A percentile compares a stretch with the other conserved stretches of the same genome.
Evolutionary conservation across 1,139 yeast species (phyloP).

Genomic region (Saccharomyces hybrid): DNA sequence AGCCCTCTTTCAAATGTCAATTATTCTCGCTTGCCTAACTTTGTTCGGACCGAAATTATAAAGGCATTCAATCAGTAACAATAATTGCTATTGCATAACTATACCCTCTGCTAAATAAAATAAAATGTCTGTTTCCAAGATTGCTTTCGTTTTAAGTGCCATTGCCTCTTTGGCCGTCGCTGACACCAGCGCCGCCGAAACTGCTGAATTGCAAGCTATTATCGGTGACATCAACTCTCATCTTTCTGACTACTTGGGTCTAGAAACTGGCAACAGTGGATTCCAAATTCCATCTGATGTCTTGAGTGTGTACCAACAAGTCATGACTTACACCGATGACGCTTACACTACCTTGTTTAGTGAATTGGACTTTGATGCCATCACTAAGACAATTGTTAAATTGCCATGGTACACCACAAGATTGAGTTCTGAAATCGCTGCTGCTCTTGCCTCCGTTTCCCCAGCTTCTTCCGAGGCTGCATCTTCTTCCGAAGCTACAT

Average conservation of each 20-base stretch:
- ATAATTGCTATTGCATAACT: background rate
- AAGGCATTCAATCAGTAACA: background rate
- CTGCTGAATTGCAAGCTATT: constrained; percentile 14
- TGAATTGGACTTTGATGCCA: constrained; percentile 22
- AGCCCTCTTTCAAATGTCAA: background rate
- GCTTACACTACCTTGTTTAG: constrained; percentile 36
- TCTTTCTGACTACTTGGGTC: constrained; percentile 13
- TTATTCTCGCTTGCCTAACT: background rate
- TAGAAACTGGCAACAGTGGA: constrained; percentile 9
- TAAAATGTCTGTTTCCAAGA: constrained; percentile 4
- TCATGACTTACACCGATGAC: constrained; percentile 37
- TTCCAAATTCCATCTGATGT: constrained; percentile 29
- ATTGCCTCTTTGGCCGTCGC: constrained; percentile 11
- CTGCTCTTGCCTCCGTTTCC: constrained; percentile 20
- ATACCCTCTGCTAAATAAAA: background rate
- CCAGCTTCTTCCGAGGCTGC: constrained; percentile 15
- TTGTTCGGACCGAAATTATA: background rate
- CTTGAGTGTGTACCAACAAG: constrained; percentile 30
- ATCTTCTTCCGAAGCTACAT: constrained; percentile 18
- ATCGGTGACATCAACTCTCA: constrained; percentile 13
- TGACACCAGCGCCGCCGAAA: constrained; percentile 8
- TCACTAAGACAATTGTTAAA: constrained; percentile 33
- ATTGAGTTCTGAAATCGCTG: constrained; percentile 27
- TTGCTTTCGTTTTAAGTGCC: constrained; percentile 5
- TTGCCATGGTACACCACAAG: constrained; percentile 41